A percentile compares a stretch with the other conserved stretches of the same genome.
Conservation (phyloP, 1,139 yeast genomes). For the Geotrichum carabidarum region DNA sequence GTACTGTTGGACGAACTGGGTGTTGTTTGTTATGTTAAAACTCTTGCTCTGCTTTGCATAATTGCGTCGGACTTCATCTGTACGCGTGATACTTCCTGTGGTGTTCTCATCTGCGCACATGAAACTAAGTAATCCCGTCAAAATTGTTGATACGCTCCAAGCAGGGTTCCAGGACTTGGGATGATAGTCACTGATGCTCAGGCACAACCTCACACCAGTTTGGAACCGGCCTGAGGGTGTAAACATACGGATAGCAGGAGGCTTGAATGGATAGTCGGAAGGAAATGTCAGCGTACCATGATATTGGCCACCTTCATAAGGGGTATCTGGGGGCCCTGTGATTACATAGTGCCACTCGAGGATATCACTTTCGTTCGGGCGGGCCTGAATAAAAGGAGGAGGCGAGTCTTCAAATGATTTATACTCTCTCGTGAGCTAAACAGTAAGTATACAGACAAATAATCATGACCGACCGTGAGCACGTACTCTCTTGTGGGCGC, state of each 20-base stretch:
- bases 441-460: background rate
- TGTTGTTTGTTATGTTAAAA: slow-evolving; percentile 10
- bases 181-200: slow-evolving; percentile 87
- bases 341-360: slow-evolving; percentile 75
- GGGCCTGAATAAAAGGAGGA: slow-evolving; percentile 76
- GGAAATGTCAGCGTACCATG: slow-evolving; percentile 86
- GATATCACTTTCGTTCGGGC: slow-evolving; percentile 75
- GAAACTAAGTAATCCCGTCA: slow-evolving; percentile 78
- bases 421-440: slow-evolving; percentile 67
- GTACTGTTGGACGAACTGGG: slow-evolving; percentile 10
- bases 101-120: slow-evolving; percentile 47
- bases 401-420: slow-evolving; percentile 68
- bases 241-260: slow-evolving; percentile 84
- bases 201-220: slow-evolving; percentile 72
- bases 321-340: slow-evolving; percentile 83
- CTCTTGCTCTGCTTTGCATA: slow-evolving; percentile 10
- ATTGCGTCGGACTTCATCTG: slow-evolving; percentile 3
- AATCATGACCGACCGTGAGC: background rate
- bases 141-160: slow-evolving; percentile 84
- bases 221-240: slow-evolving; percentile 76
- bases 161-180: slow-evolving; percentile 95
- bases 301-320: slow-evolving; percentile 80
- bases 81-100: slow-evolving; percentile 15
- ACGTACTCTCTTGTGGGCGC: slow-evolving; percentile 5
- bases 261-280: slow-evolving; percentile 82